phyloP scores from a whole-genome alignment of 306 rosid species.

The Arachis stenosperma region DNA sequence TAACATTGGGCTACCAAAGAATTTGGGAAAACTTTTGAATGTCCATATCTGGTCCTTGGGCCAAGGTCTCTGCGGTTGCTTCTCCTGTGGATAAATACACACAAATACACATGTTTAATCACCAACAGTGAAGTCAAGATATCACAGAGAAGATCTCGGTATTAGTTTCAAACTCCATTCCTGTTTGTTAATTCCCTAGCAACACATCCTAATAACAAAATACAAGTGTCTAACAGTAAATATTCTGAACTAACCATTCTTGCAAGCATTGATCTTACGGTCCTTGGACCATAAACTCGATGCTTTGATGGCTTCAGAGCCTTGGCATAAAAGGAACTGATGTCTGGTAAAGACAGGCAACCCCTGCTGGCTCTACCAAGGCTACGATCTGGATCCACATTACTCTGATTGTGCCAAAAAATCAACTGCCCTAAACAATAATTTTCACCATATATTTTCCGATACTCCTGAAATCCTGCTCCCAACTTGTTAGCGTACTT shows the following conservation, averaged over 20 bases:
- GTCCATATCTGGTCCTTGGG: constrained; percentile 96
- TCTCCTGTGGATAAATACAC: constrained; percentile 69
- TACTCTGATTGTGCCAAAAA: constrained; percentile 95
- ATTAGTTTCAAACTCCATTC: constrained; percentile 22
- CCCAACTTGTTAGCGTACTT: constrained; percentile 80
- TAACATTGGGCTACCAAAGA: constrained; percentile 95
- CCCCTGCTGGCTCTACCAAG: constrained; percentile 81
- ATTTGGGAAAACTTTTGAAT: constrained; percentile 65
- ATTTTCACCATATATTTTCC: constrained; percentile 85
- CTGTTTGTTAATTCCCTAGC: not conserved
- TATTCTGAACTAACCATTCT: constrained; percentile 75
- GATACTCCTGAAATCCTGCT: constrained; percentile 77
- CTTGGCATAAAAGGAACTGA: constrained; percentile 88
- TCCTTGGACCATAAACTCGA: constrained; percentile 91
- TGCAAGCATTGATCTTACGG: constrained; percentile 82
- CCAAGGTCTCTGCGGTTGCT: constrained; percentile 91
- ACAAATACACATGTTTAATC: constrained; percentile 34
- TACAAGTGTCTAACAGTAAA: not conserved
- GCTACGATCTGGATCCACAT: constrained; percentile 74
- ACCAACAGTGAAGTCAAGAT: constrained; percentile 8
- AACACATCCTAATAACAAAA: not conserved
- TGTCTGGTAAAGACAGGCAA: constrained; percentile 85
- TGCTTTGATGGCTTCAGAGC: constrained; percentile 81
- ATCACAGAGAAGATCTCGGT: constrained; percentile 3
- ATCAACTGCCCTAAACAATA: constrained; percentile 98